These are phyloP conservation scores for Aspergillus sp. DNA, from an alignment of 2,329 filamentous ascomycete genomes.

Conservation along the genomic window DNA sequence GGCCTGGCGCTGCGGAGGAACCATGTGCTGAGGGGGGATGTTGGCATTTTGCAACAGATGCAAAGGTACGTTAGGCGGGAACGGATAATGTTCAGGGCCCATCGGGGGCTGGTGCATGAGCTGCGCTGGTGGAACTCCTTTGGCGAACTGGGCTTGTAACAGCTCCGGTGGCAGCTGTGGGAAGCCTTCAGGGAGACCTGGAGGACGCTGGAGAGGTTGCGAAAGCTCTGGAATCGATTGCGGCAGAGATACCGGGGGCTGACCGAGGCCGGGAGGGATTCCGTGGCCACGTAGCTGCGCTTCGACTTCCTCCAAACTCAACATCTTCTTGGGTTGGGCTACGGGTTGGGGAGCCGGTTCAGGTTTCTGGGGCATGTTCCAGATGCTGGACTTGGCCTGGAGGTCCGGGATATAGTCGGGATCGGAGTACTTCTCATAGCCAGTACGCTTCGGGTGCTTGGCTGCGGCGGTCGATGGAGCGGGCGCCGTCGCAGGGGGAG, in stretches of 20 bases:
- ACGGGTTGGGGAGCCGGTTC: slow-evolving; percentile 14
- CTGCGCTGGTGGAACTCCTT: slow-evolving; percentile 35
- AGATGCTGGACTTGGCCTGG: slow-evolving; percentile 88
- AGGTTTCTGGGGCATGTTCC: slow-evolving; percentile 62
- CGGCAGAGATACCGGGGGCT: slow-evolving; percentile 27
- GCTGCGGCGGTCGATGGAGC: slow-evolving; percentile 35
- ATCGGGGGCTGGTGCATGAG: slow-evolving; percentile 38
- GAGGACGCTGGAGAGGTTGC: slow-evolving; percentile 31
- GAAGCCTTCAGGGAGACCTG: slow-evolving; percentile 29
- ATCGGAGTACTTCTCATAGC: slow-evolving; percentile 89
- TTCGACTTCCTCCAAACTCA: slow-evolving; percentile 97
- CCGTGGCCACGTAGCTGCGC: slow-evolving; percentile 78
- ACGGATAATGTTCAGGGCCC: slow-evolving; percentile 41
- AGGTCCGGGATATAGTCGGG: slow-evolving; percentile 83
- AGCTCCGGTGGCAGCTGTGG: slow-evolving; percentile 43
- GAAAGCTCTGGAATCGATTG: slow-evolving; percentile 27
- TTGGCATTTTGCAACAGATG: slow-evolving; percentile 81
- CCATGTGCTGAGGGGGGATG: slow-evolving; percentile 50
- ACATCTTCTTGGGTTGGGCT: slow-evolving; percentile 65
- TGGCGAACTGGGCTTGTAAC: slow-evolving; percentile 43
- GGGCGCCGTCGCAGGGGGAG: slow-evolving; percentile 40
- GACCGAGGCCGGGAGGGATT: slow-evolving; percentile 20
- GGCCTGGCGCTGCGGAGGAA: slow-evolving; percentile 40
- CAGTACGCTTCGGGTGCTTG: slow-evolving; percentile 66
- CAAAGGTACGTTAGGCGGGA: slow-evolving; percentile 54